Evolutionary conservation across 164 flowering plant genomes (phyloP), one percentile per base, ranked within the genome.

Genomic region (Echeveria elegans): DNA sequence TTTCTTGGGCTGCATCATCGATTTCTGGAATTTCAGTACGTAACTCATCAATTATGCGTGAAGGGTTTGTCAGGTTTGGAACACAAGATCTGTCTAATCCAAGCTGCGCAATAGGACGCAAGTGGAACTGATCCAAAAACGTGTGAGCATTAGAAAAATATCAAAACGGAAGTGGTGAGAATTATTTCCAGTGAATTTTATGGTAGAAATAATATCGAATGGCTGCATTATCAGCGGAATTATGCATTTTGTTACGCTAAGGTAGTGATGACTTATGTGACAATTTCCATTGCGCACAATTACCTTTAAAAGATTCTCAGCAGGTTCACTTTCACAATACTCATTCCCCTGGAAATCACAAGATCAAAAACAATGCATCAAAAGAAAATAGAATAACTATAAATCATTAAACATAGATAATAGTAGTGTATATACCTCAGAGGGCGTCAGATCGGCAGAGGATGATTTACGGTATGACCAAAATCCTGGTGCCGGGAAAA

Each of bases 241-340:
- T n/a, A n/a, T n/a, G n/a, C n/a, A n/a, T n/a, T n/a, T n/a, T n/a
- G n/a, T n/a, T n/a, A n/a, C n/a, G n/a, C n/a, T n/a, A n/a, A n/a
- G n/a, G n/a, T n/a, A n/a, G n/a, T n/a, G n/a, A n/a, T n/a, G 7
- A 34, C 3, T 34, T 34, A 34, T 34, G 3, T 34, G 7, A 34
- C 7, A 5, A n/a, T n/a, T 50, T 12, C n/a, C 37, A n/a, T 6
- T 21, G 56, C 26, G n/a, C 7, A 5, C 26, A 50, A 50, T 50
- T 82, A 94, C 99, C 99, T 94, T 94, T 9, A 94, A 77, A 45
- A 94, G 97, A 82, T 94, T 94, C 79, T 91, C 90, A 41, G 95
- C 96, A 37, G 85, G 73, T 45, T 82, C 58, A 61, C 72, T 75
- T 66, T 82, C 78, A 73, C 48, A 62, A 61, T 65, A 68, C 69